These are phyloP conservation scores for Neurospora sp. DNA, from an alignment of 495 filamentous ascomycete species.

Conservation along the genomic window DNA sequence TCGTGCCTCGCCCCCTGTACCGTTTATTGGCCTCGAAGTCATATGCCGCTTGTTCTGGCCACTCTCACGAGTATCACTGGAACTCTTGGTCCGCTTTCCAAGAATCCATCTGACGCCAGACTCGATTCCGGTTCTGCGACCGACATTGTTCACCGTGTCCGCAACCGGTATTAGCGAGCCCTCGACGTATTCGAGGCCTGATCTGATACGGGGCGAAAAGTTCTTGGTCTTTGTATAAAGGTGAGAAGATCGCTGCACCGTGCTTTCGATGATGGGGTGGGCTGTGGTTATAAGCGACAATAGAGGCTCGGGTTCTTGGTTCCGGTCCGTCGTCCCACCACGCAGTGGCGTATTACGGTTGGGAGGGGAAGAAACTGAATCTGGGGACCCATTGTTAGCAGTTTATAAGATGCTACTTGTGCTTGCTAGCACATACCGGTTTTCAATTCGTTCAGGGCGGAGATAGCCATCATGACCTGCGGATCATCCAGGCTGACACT, in stretches of 20 bases:
- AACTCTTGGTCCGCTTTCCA: constrained; percentile 32
- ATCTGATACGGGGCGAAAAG: constrained; percentile 76
- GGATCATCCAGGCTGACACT: constrained; percentile 75
- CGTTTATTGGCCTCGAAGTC: constrained; percentile 31
- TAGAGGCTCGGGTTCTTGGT: constrained; percentile 54
- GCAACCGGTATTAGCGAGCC: constrained; percentile 72
- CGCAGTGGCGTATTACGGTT: constrained; percentile 28
- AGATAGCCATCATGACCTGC: constrained; percentile 69
- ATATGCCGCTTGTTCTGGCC: constrained; percentile 56
- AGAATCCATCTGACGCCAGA: constrained; percentile 71
- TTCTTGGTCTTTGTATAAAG: constrained; percentile 77
- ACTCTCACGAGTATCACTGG: constrained; percentile 28
- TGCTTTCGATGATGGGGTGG: constrained; percentile 68
- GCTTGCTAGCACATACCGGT: constrained; percentile 48
- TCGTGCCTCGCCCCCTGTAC: constrained; percentile 1
- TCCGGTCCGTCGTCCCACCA: constrained; percentile 4
- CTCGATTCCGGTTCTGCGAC: constrained; percentile 75
- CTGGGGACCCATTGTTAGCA: constrained; percentile 21
- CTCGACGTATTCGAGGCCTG: constrained; percentile 77
- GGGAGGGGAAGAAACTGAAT: constrained; percentile 47
- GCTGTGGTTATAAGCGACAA: constrained; percentile 69
- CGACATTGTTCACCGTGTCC: constrained; percentile 70
- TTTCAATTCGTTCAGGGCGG: constrained; percentile 75
- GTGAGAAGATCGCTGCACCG: constrained; percentile 69
- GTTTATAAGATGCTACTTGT: constrained; percentile 2